Conservation (phyloP, 192 early-diverging fungal genomes). For the Linderina pennispora region DNA sequence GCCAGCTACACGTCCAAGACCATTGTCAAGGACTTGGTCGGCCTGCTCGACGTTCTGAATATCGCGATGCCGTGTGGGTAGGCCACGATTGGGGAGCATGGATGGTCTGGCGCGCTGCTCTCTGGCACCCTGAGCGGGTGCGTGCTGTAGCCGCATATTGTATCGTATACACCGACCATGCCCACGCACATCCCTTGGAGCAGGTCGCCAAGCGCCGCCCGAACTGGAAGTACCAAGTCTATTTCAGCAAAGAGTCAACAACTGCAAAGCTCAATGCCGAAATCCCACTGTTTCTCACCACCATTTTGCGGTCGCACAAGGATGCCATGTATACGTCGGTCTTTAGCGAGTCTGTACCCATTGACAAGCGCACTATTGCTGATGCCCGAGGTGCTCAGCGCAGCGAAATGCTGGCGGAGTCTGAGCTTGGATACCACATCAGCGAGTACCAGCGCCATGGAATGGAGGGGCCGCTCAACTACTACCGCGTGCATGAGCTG, state of each 20-base stretch:
- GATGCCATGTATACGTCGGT: background rate
- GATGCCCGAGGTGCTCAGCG: background rate
- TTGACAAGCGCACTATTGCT: constrained; percentile 1
- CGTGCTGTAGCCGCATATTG: constrained; percentile 47
- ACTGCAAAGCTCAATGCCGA: constrained; percentile 45
- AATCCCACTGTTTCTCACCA: constrained; percentile 16
- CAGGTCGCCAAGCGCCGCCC: constrained; percentile 44
- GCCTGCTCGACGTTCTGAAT: constrained; percentile 52
- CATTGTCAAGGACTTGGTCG: constrained; percentile 49
- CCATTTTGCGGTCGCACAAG: constrained; percentile 15
- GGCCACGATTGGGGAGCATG: constrained; percentile 69
- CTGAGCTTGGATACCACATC: constrained; percentile 54
- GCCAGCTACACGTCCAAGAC: constrained; percentile 46
- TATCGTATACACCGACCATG: constrained; percentile 46
- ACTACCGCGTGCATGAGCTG: constrained; percentile 36
- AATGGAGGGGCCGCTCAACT: constrained; percentile 55
- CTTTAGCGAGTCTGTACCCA: background rate
- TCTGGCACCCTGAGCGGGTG: constrained; percentile 57
- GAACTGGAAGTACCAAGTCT: constrained; percentile 50
- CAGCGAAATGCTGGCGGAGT: constrained; percentile 6
- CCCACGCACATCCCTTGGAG: constrained; percentile 28
- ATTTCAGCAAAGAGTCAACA: constrained; percentile 22
- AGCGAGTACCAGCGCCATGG: constrained; percentile 27
- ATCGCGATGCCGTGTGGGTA: constrained; percentile 49
- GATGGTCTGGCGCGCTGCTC: constrained; percentile 49